phyloP scores from a whole-genome alignment of 805 yeast species.

The Wickerhamiella allomyrinae region DNA sequence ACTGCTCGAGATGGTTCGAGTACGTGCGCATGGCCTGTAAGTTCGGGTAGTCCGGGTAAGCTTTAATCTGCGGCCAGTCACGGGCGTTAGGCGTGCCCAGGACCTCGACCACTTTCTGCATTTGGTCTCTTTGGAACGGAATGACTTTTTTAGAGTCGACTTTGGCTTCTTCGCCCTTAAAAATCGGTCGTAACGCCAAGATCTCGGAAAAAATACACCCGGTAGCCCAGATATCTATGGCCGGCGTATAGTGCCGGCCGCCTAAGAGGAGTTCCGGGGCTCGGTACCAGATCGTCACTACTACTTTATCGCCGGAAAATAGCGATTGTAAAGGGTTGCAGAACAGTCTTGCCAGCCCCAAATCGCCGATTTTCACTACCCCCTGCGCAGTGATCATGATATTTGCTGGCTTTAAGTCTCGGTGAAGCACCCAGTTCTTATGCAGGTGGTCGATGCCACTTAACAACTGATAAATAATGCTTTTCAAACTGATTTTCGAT shows the following conservation, averaged over 20 bases:
- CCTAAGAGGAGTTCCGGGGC: constrained; percentile 89
- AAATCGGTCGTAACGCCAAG: constrained; percentile 76
- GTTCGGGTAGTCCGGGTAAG: constrained; percentile 71
- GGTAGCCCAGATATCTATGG: constrained; percentile 89
- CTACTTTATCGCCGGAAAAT: constrained; percentile 88
- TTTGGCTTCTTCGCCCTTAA: constrained; percentile 95
- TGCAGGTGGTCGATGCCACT: constrained; percentile 86
- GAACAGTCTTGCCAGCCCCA: constrained; percentile 81
- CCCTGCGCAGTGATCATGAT: constrained; percentile 89
- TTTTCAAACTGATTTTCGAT: constrained; percentile 61
- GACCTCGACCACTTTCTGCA: constrained; percentile 82
- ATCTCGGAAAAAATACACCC: constrained; percentile 92
- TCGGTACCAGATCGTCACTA: constrained; percentile 92
- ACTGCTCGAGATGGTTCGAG: constrained; percentile 57
- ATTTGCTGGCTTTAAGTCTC: constrained; percentile 95
- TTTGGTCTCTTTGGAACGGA: constrained; percentile 88
- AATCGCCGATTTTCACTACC: constrained; percentile 87
- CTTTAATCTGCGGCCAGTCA: constrained; percentile 65
- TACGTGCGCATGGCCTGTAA: constrained; percentile 45
- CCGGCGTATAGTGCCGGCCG: constrained; percentile 82
- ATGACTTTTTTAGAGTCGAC: constrained; percentile 86
- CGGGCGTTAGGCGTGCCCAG: constrained; percentile 71
- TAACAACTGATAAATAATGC: constrained; percentile 81
- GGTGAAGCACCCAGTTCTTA: constrained; percentile 89
- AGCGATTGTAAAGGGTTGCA: constrained; percentile 75